These are phyloP conservation scores for Erodium maritimum DNA, from an alignment of 345 rosid genomes.

Conservation along the genomic window DNA sequence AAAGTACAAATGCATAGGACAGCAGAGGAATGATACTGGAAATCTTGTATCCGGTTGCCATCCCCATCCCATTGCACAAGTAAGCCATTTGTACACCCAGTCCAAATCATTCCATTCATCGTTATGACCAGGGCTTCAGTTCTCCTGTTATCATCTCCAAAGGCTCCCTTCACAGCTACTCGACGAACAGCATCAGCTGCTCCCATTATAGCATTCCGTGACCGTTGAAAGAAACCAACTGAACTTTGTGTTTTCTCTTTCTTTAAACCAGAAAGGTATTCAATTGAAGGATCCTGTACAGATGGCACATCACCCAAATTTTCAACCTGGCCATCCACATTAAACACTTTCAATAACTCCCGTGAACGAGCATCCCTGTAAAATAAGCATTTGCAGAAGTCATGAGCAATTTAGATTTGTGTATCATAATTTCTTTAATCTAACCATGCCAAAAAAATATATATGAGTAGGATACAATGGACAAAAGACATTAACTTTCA, in stretches of 20 bases:
- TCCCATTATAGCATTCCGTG: constrained; percentile 94
- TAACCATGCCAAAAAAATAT: too few relatives aligned
- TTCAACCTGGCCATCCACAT: constrained; percentile 81
- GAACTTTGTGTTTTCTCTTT: constrained; percentile 64
- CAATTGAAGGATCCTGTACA: constrained; percentile 27
- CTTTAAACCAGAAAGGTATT: constrained; percentile 61
- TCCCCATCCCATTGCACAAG: constrained; percentile 86
- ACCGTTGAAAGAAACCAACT: constrained; percentile 75
- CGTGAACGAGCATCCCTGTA: constrained; percentile 91
- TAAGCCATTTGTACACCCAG: constrained; percentile 70
- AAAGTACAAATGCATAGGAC: constrained; percentile 76
- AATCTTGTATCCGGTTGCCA: constrained; percentile 72
- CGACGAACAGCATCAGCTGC: constrained; percentile 97
- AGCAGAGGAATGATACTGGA: constrained; percentile 57
- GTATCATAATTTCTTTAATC: too few relatives aligned
- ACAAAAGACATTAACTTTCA: too few relatives aligned
- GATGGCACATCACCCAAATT: constrained; percentile 51
- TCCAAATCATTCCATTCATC: constrained; percentile 86
- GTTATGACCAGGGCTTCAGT: constrained; percentile 76
- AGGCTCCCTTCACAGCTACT: constrained; percentile 82
- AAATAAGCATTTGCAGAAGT: background rate
- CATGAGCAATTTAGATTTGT: background rate
- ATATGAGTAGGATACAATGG: too few relatives aligned
- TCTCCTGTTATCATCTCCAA: constrained; percentile 62
- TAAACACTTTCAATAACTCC: constrained; percentile 80